phyloP scores from a whole-genome alignment of 164 flowering plant genomes.

The Chimonanthus salicifolius region DNA sequence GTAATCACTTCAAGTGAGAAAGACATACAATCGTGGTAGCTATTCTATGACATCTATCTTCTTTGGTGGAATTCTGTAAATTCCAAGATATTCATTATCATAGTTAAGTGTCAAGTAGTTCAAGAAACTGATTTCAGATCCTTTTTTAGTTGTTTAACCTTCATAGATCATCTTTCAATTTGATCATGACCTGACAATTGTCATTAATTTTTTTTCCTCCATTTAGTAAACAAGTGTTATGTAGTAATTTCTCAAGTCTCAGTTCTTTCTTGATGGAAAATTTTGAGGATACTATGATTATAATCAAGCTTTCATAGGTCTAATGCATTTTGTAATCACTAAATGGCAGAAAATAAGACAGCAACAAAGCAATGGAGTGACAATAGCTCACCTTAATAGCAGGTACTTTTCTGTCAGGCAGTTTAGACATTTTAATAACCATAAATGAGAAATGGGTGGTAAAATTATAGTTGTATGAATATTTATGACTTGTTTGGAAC shows the following conservation, averaged over 20 bases:
- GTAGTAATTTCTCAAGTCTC: too few relatives aligned
- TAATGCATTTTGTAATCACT: neutral
- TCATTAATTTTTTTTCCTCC: too few relatives aligned
- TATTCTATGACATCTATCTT: neutral
- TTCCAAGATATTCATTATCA: neutral
- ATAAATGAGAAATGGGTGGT: neutral
- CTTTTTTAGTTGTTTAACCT: too few relatives aligned
- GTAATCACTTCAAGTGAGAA: neutral
- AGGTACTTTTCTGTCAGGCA: conserved; percentile 34
- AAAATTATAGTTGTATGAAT: neutral
- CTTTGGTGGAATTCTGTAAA: neutral
- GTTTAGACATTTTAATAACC: neutral
- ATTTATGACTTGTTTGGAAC: neutral
- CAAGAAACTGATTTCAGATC: neutral
- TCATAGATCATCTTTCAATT: too few relatives aligned
- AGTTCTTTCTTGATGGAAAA: too few relatives aligned
- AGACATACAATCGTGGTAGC: neutral
- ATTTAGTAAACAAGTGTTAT: too few relatives aligned
- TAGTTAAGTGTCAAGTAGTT: neutral
- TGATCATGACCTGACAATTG: too few relatives aligned
- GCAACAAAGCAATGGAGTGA: conserved; percentile 34
- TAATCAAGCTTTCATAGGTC: neutral
- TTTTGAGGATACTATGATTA: too few relatives aligned
- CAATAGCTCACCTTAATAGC: conserved; percentile 32
- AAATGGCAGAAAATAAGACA: conserved; percentile 49